Percentiles rank a stretch among this genome's conserved stretches.
Conservation (phyloP, 2,329 filamentous ascomycete genomes). For the Canariomyces notabilis region DNA sequence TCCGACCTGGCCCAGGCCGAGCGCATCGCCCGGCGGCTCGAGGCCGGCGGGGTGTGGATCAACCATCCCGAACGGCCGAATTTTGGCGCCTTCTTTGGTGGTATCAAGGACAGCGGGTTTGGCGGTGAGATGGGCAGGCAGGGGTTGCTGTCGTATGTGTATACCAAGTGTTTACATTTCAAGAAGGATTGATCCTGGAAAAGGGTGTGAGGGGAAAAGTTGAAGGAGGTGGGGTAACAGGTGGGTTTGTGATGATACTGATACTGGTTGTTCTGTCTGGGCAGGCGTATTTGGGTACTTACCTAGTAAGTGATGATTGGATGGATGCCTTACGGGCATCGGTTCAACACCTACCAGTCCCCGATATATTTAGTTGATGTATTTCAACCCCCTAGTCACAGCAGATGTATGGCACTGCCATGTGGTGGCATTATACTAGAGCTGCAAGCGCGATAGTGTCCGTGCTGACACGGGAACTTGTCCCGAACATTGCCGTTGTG, state of each 20-base stretch:
- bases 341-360: too few relatives aligned
- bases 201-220: not conserved
- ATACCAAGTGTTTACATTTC: slow-evolving; percentile 32
- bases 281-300: too few relatives aligned
- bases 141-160: slow-evolving; percentile 30
- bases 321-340: too few relatives aligned
- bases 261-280: too few relatives aligned
- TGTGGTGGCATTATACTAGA: too few relatives aligned
- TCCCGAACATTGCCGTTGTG: too few relatives aligned
- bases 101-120: slow-evolving; percentile 32
- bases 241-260: not conserved
- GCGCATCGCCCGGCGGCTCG: slow-evolving; percentile 47
- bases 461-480: too few relatives aligned
- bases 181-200: slow-evolving; percentile 22
- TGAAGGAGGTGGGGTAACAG: not conserved
- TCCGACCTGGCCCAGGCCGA: slow-evolving; percentile 46
- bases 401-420: too few relatives aligned
- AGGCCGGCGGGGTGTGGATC: slow-evolving; percentile 57
- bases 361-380: too few relatives aligned
- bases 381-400: too few relatives aligned
- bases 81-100: slow-evolving; percentile 29
- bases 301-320: too few relatives aligned
- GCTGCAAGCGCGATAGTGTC: too few relatives aligned
- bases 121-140: slow-evolving; percentile 34
- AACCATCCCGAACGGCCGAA: slow-evolving; percentile 38